Evolutionary conservation across 2,329 filamentous ascomycete genomes (phyloP), one percentile per base, ranked within the genome.

Genomic region (Alternaria viburni): DNA sequence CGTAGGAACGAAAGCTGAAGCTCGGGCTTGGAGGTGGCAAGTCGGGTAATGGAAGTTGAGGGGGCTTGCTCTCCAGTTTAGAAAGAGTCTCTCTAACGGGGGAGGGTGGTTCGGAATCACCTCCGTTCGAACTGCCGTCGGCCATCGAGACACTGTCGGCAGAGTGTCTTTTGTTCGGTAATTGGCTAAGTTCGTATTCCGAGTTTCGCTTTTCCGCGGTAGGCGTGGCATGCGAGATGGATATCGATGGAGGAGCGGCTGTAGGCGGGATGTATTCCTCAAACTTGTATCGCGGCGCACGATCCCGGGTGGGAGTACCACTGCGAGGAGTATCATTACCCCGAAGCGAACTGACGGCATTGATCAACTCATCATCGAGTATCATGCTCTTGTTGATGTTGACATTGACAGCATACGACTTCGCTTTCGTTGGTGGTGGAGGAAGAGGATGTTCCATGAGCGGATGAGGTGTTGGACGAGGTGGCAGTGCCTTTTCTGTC

Each of bases 331-430:
- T 61, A 41, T 63, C 62, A 46, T 62, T 59, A 26, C 61, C 51
- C 49, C 57, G 67, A 30, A 65, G 25, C 23, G 64, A 36, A 51
- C 56, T 67, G 11, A 67, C 69, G 21, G 65, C 65, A n/a, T 64
- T 65, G 54, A 70, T 70, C 63, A 68, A 67, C 19, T 69, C 61
- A 23, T 74, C 70, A 26, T 74, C 72, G 28, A 74, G 72, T 2
- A 74, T 71, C 68, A 72, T 74, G 62, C 72, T 74, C 57, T 74
- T 74, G 52, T 73, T 72, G 54, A 74, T 74, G 28, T 67, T 74
- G 44, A 74, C 72, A 11, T 74, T 74, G 26, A 74, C 61, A 4
- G 72, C 69, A 51, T 73, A 74, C 13, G 62, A 57, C 49, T 59
- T 69, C 23, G 69, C 55, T 46, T 69, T 64, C 7, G 57, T 52